A percentile compares a stretch with the other conserved stretches of the same genome.
These are phyloP conservation scores for Monosporascus sp. DNA, from an alignment of 2,329 filamentous ascomycete genomes.

Conservation along the genomic window DNA sequence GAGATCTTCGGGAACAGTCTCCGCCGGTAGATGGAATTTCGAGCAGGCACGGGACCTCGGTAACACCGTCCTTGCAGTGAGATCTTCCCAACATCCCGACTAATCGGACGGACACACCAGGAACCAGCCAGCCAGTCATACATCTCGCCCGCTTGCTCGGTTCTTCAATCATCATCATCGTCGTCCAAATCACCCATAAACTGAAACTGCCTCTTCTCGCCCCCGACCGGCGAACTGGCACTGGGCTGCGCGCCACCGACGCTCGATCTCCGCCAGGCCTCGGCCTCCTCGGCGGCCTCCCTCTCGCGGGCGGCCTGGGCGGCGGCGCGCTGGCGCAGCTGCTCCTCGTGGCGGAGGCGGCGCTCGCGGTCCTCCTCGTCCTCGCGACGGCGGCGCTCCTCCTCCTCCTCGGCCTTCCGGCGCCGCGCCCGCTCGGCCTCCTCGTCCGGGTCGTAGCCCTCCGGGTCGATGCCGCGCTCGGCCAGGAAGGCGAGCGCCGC, in stretches of 20 bases:
- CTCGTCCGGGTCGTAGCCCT: conserved; percentile 51
- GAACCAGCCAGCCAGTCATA: neutral
- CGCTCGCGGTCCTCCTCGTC: conserved; percentile 44
- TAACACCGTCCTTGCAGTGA: neutral
- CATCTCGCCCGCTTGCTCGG: too few relatives aligned
- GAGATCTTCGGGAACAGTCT: too few relatives aligned
- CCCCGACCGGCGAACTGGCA: conserved; percentile 12
- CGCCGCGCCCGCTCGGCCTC: conserved; percentile 47
- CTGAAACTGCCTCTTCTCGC: conserved; percentile 49
- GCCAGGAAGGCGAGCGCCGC: conserved; percentile 57
- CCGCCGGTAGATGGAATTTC: neutral
- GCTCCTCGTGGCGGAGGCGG: conserved; percentile 39
- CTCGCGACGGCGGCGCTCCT: conserved; percentile 32
- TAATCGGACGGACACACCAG: neutral
- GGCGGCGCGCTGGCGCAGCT: conserved; percentile 14
- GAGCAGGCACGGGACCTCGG: neutral
- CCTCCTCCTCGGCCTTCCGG: conserved; percentile 43
- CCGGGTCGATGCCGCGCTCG: conserved; percentile 58
- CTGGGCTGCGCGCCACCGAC: conserved; percentile 21
- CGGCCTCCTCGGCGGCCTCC: conserved; percentile 29
- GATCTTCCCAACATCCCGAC: neutral
- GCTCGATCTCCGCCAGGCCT: conserved; percentile 35
- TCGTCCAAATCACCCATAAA: conserved; percentile 51
- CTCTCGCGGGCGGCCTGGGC: conserved; percentile 37
- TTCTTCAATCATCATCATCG: conserved; percentile 33